Base-by-base conservation (phyloP, 2,329 filamentous ascomycete species). In the Cordyceps javanica region DNA sequence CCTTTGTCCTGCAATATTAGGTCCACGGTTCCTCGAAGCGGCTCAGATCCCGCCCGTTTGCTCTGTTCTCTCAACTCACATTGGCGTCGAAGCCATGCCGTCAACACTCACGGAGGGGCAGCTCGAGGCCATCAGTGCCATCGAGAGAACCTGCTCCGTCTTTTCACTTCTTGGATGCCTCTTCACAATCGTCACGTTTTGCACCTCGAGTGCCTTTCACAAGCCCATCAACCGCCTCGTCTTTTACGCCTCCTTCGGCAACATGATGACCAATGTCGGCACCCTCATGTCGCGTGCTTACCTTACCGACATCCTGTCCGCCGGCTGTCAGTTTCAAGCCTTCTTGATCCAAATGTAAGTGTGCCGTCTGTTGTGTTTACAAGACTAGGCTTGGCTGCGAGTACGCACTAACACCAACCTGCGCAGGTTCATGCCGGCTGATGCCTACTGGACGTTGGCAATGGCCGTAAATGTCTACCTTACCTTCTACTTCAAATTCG, bases 221-320 rank as follows among this genome's bases (percentile, higher is more conserved):
- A 93, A 91, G 67, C 88, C 90, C n/a, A 91, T 94, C 73, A 94
- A 94, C 67, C 81, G 90, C 19, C 78, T 95, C 0, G 86, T 93
- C 10, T 93, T 95, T 70, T 94, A 88, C 69, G 90, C 90, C 7
- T 88, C 88, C 0, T 88, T 90, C 66, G 90, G 90, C 9, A 95
- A 96, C 66, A 78, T 93, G 64, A 77, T 91, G 71, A 83, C 83
- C 60, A 93, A 91, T 68, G 80, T 90, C 19, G 89, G 86, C 1
- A 91, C 90, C 0, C 71, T 93, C 34, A 89, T 93, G 66, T 85
- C 87, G 0, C 79, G 81, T 36, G 77, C 80, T 1, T 88, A 83
- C 39, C 72, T 90, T 7, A 62, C 66, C 2, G 66, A 74, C 9
- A 71, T 77, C 1, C 61, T 73, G 16, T 79, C 77, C 0, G 77